These are phyloP conservation scores for Tylopilus balloui DNA, from an alignment of 768 basidiomycete species.

Conservation along the genomic window DNA sequence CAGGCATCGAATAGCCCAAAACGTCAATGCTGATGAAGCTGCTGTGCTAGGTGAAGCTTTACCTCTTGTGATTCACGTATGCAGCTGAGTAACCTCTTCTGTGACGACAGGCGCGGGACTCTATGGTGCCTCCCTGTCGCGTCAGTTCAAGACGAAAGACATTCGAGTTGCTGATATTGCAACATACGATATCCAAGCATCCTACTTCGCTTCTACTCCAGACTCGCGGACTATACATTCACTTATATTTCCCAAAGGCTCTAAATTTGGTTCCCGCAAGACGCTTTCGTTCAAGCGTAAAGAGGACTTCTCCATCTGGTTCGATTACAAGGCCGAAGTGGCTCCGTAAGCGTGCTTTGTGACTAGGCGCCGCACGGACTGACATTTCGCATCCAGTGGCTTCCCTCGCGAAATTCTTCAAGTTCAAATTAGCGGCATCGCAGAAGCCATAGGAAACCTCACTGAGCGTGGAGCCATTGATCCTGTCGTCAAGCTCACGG, in stretches of 20 bases:
- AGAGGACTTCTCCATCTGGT: conserved; percentile 73
- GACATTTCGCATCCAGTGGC: conserved; percentile 40
- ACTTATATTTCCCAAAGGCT: conserved; percentile 70
- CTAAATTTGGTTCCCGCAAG: conserved; percentile 79
- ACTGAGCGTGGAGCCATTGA: conserved; percentile 78
- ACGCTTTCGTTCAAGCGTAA: conserved; percentile 81
- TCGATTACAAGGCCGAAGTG: conserved; percentile 68
- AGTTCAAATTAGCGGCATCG: conserved; percentile 66
- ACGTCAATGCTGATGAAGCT: conserved; percentile 96
- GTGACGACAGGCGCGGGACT: conserved; percentile 64
- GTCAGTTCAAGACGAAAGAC: conserved; percentile 93
- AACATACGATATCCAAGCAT: conserved; percentile 72
- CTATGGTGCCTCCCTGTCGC: conserved; percentile 82
- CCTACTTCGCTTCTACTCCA: conserved; percentile 62
- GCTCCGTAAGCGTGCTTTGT: conserved; percentile 46
- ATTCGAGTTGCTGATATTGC: conserved; percentile 78
- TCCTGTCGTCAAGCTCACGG: conserved; percentile 81
- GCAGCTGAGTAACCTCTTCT: conserved; percentile 1
- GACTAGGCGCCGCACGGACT: background rate
- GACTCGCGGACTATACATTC: conserved; percentile 65
- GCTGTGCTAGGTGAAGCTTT: conserved; percentile 67
- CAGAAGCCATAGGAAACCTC: conserved; percentile 74
- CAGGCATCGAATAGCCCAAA: conserved; percentile 82
- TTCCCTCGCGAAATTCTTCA: conserved; percentile 73
- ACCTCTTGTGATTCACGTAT: background rate